Evolutionary conservation across 2,329 filamentous ascomycete species (phyloP), one percentile per base, ranked within the genome.

Genomic region (Rhynchosporium graminicola): DNA sequence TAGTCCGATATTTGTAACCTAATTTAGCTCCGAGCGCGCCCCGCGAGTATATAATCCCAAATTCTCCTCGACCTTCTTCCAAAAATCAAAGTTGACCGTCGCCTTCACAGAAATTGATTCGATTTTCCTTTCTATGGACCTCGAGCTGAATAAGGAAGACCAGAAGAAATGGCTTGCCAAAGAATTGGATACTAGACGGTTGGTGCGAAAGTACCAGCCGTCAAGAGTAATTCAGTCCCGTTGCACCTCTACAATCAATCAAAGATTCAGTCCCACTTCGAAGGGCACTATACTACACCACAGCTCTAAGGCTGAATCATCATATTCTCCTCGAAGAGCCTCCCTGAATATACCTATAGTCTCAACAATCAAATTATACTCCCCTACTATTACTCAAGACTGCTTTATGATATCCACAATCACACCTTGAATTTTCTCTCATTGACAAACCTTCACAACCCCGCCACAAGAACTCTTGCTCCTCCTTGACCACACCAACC

Each of bases 81-180:
- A 75, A 70, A 69, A 75, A 71, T 73, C 71, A 86, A 36, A 85
- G 81, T 85, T 85, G 77, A 79, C 73, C 74, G 74, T 81, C 81
- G 78, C 77, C 20, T 31, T 76, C 74, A 76, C 51, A 75, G 80
- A 83, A 85, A 85, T 86, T 86, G 84, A 83, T 83, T 78, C 77
- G 75, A 74, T 80, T 79, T 74, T 75, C 79, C 75, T 60, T 52
- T 57, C 61, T 54, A 62, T 82, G 81, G 79, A 78, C 80, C 79
- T 75, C 75, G 80, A 79, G 85, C 85, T 88, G 85, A 73, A 72
- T 63, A 61, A 64, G 80, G 79, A 75, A 83, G 80, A 82, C 68
- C 45, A 59, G 56, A 62, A 61, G 73, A 77, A 73, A 68, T 73
- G 73, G 67, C 72, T 63, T 70, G 69, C 71, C 69, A 65, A 75